Conservation (phyloP, 2,329 filamentous ascomycete genomes). For the Fusarium sp. region DNA sequence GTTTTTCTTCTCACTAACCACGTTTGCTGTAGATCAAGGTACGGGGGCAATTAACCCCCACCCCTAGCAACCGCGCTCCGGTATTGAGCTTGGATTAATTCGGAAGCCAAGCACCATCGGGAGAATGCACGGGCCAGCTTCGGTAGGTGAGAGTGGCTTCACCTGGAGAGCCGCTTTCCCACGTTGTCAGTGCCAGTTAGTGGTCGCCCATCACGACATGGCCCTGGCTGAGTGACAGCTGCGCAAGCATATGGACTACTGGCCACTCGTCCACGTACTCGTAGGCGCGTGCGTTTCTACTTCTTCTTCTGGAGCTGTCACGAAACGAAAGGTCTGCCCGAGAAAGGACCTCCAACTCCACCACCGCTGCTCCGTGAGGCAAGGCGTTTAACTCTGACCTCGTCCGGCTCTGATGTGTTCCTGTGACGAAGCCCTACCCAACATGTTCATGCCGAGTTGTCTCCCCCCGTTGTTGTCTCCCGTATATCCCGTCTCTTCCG, state of each 20-base stretch:
- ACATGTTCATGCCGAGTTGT: neutral
- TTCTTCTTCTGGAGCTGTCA: neutral
- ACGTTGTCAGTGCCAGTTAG: constrained; percentile 14
- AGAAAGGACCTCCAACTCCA: constrained; percentile 35
- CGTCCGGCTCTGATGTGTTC: constrained; percentile 5
- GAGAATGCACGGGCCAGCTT: constrained; percentile 12
- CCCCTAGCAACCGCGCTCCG: constrained; percentile 3
- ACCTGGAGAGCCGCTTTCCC: constrained; percentile 14
- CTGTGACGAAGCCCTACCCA: neutral
- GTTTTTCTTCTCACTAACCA: constrained; percentile 19
- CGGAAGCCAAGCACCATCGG: constrained; percentile 35
- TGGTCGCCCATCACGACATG: constrained; percentile 17
- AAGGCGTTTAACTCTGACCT: constrained; percentile 17
- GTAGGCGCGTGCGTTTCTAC: constrained; percentile 11
- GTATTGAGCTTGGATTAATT: constrained; percentile 28
- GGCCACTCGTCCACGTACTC: constrained; percentile 1
- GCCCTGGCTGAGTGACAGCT: constrained; percentile 1
- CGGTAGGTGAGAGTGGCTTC: constrained; percentile 30
- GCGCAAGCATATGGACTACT: neutral
- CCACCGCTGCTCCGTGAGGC: constrained; percentile 23
- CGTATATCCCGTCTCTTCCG: neutral
- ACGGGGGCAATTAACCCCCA: constrained; percentile 15
- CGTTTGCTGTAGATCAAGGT: neutral
- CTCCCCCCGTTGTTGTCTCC: constrained; percentile 5
- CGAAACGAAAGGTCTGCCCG: constrained; percentile 18